Conservation (phyloP, 345 rosid genomes). For the Hibiscus syriacus region DNA sequence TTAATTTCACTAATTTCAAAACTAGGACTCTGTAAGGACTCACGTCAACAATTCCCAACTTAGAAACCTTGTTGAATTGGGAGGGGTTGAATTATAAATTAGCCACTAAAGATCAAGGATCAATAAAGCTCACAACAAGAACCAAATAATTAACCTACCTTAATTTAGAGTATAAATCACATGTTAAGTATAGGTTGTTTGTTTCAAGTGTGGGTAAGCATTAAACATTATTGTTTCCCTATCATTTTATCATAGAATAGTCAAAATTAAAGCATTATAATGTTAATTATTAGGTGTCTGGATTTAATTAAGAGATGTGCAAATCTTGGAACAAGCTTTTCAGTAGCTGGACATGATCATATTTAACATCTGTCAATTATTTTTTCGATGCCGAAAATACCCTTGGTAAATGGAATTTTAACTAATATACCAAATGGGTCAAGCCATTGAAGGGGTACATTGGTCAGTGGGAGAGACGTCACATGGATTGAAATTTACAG, state of each 20-base stretch:
- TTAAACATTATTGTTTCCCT: slow-evolving; percentile 26
- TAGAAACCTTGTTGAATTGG: too few species aligned
- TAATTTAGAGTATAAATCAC: slow-evolving; percentile 11
- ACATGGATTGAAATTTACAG: slow-evolving; percentile 37
- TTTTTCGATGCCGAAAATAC: slow-evolving; percentile 5
- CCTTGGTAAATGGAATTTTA: background rate
- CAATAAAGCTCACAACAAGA: background rate
- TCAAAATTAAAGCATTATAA: slow-evolving; percentile 11
- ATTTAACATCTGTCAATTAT: slow-evolving; percentile 12
- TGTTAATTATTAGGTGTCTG: slow-evolving; percentile 34
- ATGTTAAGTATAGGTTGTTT: slow-evolving; percentile 20
- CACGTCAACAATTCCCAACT: too few species aligned
- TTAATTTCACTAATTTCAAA: too few species aligned
- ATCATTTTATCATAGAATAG: too few species aligned
- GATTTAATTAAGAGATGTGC: slow-evolving; percentile 27
- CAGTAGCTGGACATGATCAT: slow-evolving; percentile 17
- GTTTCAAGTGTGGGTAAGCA: slow-evolving; percentile 6
- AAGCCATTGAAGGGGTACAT: slow-evolving; percentile 13
- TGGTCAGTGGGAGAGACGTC: slow-evolving; percentile 15
- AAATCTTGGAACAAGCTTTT: slow-evolving; percentile 28
- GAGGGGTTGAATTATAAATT: background rate
- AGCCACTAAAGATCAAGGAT: background rate
- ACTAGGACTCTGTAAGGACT: too few species aligned
- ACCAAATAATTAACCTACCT: background rate
- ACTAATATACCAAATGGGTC: background rate